Conservation (phyloP, 805 yeast species). For the Kurtzmaniella fragi region DNA sequence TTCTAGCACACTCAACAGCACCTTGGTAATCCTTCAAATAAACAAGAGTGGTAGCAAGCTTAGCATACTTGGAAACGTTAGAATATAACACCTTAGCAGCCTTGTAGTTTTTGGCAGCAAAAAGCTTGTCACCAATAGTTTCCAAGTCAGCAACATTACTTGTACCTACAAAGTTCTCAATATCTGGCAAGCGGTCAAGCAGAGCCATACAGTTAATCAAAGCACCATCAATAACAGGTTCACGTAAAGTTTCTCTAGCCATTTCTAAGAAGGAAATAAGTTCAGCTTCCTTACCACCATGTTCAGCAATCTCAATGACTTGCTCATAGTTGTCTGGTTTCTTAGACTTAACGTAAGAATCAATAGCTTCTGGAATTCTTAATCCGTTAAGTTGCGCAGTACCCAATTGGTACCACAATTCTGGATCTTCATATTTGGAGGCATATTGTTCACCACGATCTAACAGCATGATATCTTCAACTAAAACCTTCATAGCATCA, state of each 20-base stretch:
- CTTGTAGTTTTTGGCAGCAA: conserved; percentile 73
- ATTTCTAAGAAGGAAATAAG: conserved; percentile 77
- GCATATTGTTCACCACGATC: conserved; percentile 94
- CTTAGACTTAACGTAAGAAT: conserved; percentile 85
- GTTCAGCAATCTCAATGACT: conserved; percentile 90
- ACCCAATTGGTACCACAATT: conserved; percentile 93
- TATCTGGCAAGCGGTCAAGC: conserved; percentile 67
- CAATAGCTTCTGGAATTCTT: conserved; percentile 86
- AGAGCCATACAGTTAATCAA: conserved; percentile 83
- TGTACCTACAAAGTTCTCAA: conserved; percentile 77
- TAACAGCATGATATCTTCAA: conserved; percentile 87
- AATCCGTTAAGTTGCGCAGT: conserved; percentile 92
- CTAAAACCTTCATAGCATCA: conserved; percentile 84
- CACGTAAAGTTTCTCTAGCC: conserved; percentile 91
- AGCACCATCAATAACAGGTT: conserved; percentile 90
- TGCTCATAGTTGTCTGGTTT: conserved; percentile 87
- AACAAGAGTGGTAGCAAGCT: conserved; percentile 94
- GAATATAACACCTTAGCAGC: conserved; percentile 89
- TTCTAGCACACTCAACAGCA: conserved; percentile 98
- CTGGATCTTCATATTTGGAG: conserved; percentile 80
- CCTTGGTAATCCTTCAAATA: conserved; percentile 88
- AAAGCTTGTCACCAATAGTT: conserved; percentile 85
- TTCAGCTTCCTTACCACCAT: conserved; percentile 95
- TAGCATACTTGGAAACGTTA: conserved; percentile 88
- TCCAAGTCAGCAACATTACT: conserved; percentile 93